A percentile compares a stretch with the other conserved stretches of the same genome.
Evolutionary conservation across 2,329 filamentous ascomycete genomes (phyloP).

Genomic region (Stagonosporopsis rhizophila): DNA sequence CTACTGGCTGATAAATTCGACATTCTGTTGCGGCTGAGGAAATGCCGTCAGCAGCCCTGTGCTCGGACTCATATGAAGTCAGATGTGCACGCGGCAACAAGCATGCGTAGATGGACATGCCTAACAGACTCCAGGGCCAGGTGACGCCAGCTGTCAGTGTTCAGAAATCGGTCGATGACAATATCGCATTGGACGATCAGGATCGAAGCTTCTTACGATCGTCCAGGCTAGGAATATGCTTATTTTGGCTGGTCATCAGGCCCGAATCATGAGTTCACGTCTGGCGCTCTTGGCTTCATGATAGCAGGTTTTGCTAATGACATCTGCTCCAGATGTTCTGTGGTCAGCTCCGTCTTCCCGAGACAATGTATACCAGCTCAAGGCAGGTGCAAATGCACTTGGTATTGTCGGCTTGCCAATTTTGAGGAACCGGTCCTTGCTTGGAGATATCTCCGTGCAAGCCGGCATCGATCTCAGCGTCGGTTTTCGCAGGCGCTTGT

Average conservation of each 20-base stretch:
- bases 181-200: not conserved
- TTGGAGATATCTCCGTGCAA: too few relatives aligned
- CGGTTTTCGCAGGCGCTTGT: not conserved
- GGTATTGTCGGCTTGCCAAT: not conserved
- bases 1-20: conserved; percentile 5
- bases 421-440: not conserved
- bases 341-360: not conserved
- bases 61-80: not conserved
- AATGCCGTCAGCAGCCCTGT: conserved; percentile 15
- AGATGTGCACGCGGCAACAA: not conserved
- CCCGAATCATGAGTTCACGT: not conserved
- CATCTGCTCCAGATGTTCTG: not conserved
- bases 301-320: not conserved
- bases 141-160: conserved; percentile 10
- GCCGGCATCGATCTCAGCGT: not conserved
- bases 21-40: conserved; percentile 4
- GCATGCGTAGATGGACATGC: conserved; percentile 1
- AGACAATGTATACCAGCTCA: not conserved
- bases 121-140: not conserved
- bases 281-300: not conserved
- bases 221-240: conserved; percentile 12
- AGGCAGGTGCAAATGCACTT: not conserved
- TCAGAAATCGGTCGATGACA: not conserved
- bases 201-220: conserved; percentile 15
- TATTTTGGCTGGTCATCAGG: not conserved